phyloP scores from a whole-genome alignment of 345 rosid genomes.

The Eucalyptus globulus region DNA sequence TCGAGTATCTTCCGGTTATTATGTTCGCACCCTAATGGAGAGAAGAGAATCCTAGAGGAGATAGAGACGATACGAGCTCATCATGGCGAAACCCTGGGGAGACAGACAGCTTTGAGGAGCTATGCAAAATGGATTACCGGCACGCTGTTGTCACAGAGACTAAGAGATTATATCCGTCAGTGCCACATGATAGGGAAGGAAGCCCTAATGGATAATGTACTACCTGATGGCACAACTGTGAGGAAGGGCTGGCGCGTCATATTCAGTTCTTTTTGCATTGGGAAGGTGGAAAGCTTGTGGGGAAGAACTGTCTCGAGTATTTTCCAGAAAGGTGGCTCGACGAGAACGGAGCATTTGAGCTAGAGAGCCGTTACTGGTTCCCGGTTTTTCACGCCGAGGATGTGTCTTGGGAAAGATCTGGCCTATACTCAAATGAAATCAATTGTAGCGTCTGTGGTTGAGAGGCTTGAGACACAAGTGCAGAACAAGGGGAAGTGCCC shows the following conservation, averaged over 20 bases:
- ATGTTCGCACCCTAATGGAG: not conserved
- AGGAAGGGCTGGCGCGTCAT: slow-evolving; percentile 6
- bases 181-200: slow-evolving; percentile 15
- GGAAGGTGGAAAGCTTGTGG: slow-evolving; percentile 25
- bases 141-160: slow-evolving; percentile 26
- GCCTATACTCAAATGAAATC: slow-evolving; percentile 25
- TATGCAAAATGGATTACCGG: slow-evolving; percentile 20
- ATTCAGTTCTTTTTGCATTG: slow-evolving; percentile 10
- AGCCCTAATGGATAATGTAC: not conserved
- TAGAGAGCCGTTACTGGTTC: slow-evolving; percentile 11
- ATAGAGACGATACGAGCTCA: not conserved
- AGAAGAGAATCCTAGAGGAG: slow-evolving; percentile 8
- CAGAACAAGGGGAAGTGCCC: not conserved
- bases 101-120: not conserved
- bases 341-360: not conserved
- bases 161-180: slow-evolving; percentile 41
- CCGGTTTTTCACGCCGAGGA: slow-evolving; percentile 17
- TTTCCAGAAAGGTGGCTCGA: slow-evolving; percentile 30
- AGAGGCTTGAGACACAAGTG: not conserved
- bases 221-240: slow-evolving; percentile 16
- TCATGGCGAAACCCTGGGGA: not conserved
- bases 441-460: slow-evolving; percentile 3
- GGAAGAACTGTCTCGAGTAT: slow-evolving; percentile 17
- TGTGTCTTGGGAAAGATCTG: slow-evolving; percentile 17
- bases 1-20: not conserved